Conservation (phyloP, 768 basidiomycete genomes). For the Rhodotorula diobovata region DNA sequence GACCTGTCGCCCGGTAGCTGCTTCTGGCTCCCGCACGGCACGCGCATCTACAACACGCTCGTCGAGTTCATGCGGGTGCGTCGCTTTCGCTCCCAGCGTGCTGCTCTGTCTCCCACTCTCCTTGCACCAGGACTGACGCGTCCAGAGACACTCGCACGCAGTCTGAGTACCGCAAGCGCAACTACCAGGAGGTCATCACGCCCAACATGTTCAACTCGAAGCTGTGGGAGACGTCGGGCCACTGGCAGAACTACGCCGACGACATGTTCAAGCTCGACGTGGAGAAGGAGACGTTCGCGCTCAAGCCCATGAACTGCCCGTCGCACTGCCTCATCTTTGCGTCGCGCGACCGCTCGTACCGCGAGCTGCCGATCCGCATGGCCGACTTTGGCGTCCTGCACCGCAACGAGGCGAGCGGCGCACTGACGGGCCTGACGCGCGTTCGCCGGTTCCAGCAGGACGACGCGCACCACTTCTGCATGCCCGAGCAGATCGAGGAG, state of each 20-base stretch:
- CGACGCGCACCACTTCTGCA: conserved; percentile 98
- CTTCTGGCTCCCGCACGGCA: conserved; percentile 96
- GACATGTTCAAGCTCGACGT: conserved; percentile 94
- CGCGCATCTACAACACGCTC: conserved; percentile 90
- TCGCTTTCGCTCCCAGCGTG: conserved; percentile 19
- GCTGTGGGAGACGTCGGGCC: conserved; percentile 96
- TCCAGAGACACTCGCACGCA: conserved; percentile 44
- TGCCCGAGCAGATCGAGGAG: conserved; percentile 82
- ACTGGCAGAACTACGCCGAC: conserved; percentile 96
- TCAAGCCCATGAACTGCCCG: conserved; percentile 93
- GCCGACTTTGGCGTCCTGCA: conserved; percentile 98
- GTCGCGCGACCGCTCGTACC: conserved; percentile 85
- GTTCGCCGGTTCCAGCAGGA: conserved; percentile 95
- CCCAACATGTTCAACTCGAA: conserved; percentile 96
- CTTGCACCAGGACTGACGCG: not conserved
- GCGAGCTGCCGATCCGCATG: conserved; percentile 93
- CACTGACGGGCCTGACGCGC: conserved; percentile 83
- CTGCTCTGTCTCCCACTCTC: not conserved
- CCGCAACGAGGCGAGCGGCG: conserved; percentile 91
- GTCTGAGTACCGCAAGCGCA: conserved; percentile 90
- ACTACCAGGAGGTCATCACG: conserved; percentile 95
- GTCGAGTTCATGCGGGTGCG: conserved; percentile 83
- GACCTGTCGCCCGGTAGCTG: conserved; percentile 90
- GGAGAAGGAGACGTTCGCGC: conserved; percentile 91
- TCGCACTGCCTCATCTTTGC: conserved; percentile 96